phyloP scores from a whole-genome alignment of 1,139 yeast genomes.

The Yamadazyma taylorii region DNA sequence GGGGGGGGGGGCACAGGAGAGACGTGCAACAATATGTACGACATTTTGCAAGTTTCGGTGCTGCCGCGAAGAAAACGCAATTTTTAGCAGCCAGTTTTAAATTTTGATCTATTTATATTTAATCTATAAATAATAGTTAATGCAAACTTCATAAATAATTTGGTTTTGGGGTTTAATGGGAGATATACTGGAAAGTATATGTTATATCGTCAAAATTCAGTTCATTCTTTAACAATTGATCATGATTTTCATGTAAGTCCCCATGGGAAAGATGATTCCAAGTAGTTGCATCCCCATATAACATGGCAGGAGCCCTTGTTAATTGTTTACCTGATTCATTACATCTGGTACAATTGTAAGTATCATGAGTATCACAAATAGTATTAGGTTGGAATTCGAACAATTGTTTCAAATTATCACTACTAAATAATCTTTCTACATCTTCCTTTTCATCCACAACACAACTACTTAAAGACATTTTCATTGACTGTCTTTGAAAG shows the following conservation, averaged over 20 bases:
- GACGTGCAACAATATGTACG: too few relatives aligned
- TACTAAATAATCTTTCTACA: constrained; percentile 86
- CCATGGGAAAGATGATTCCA: constrained; percentile 88
- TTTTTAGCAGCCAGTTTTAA: not conserved
- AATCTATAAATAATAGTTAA: too few relatives aligned
- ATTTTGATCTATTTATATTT: not conserved
- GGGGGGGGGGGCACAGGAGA: constrained; percentile 1
- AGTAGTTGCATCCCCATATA: constrained; percentile 96
- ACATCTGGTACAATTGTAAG: constrained; percentile 87
- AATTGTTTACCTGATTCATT: constrained; percentile 50
- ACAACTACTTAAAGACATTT: constrained; percentile 87
- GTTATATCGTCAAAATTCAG: constrained; percentile 66
- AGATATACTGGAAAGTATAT: constrained; percentile 90
- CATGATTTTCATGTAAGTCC: constrained; percentile 66
- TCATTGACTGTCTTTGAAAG: constrained; percentile 96
- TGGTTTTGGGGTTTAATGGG: constrained; percentile 57
- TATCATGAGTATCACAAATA: constrained; percentile 87
- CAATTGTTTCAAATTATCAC: constrained; percentile 74
- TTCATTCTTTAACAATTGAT: constrained; percentile 74
- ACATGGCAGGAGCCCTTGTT: constrained; percentile 76
- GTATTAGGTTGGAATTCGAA: constrained; percentile 72
- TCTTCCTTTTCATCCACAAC: constrained; percentile 97
- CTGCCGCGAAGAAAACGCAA: not conserved
- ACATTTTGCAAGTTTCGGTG: not conserved
- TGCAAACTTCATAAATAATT: too few relatives aligned